These are phyloP conservation scores for Crataegus laevigata DNA, from an alignment of 306 rosid species.

Conservation along the genomic window DNA sequence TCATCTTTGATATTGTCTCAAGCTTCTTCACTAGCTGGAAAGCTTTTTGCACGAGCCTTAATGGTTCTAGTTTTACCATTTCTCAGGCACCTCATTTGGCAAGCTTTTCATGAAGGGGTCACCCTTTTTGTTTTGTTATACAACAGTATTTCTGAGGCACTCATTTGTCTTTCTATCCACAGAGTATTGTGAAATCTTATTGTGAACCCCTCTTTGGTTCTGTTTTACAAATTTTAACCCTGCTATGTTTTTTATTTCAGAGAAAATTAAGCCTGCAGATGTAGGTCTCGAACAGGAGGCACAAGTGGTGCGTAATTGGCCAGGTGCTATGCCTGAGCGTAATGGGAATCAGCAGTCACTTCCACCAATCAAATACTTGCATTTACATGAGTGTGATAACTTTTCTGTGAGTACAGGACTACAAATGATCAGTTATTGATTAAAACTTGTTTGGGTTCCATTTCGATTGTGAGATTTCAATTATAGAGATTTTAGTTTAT, in stretches of 20 bases:
- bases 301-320: slow-evolving; percentile 77
- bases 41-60: background rate
- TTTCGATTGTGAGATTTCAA: background rate
- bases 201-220: background rate
- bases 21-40: background rate
- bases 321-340: slow-evolving; percentile 37
- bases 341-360: slow-evolving; percentile 53
- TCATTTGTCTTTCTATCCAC: background rate
- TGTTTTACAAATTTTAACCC: slow-evolving; percentile 16
- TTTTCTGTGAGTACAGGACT: slow-evolving; percentile 61
- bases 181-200: background rate
- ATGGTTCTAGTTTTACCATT: background rate
- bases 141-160: background rate
- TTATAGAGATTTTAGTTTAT: background rate
- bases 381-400: slow-evolving; percentile 68
- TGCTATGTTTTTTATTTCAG: slow-evolving; percentile 40
- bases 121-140: background rate
- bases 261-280: slow-evolving; percentile 88
- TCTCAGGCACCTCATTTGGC: background rate
- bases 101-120: background rate
- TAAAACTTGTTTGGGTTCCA: background rate
- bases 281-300: slow-evolving; percentile 97
- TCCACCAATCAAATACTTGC: slow-evolving; percentile 87
- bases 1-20: background rate
- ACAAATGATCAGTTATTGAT: background rate